phyloP scores from a whole-genome alignment of 192 early-diverging fungal genomes.

The Pilaira anomala region DNA sequence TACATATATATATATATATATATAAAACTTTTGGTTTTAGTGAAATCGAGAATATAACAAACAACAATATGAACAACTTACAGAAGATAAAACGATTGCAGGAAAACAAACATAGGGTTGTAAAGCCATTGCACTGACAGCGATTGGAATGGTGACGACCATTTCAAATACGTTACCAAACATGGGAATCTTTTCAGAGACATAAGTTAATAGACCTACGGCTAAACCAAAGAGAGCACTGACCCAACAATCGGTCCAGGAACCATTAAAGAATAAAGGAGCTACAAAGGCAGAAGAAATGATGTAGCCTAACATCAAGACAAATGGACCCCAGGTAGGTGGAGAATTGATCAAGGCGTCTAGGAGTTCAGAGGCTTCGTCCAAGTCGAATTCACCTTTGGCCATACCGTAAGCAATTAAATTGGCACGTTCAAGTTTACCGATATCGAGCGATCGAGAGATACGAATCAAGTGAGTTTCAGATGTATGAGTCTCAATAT shows the following conservation, averaged over 20 bases:
- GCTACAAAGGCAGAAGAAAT: conserved; percentile 56
- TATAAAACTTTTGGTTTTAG: neutral
- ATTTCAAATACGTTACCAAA: conserved; percentile 74
- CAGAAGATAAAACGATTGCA: conserved; percentile 56
- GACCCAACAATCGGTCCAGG: conserved; percentile 61
- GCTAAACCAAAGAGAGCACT: conserved; percentile 56
- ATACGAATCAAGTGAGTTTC: conserved; percentile 69
- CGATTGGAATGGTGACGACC: conserved; percentile 58
- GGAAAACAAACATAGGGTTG: conserved; percentile 61
- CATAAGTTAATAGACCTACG: conserved; percentile 60
- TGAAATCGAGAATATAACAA: neutral
- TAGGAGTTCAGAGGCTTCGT: conserved; percentile 49
- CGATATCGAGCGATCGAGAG: conserved; percentile 63
- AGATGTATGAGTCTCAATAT: conserved; percentile 70
- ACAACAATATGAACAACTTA: conserved; percentile 9
- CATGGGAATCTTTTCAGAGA: conserved; percentile 59
- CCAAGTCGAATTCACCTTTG: conserved; percentile 49
- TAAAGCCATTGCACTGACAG: conserved; percentile 58
- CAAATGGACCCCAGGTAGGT: conserved; percentile 56
- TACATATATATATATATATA: neutral
- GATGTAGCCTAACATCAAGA: conserved; percentile 47
- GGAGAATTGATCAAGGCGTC: conserved; percentile 58
- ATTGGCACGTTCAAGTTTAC: conserved; percentile 63
- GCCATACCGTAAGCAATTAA: conserved; percentile 52
- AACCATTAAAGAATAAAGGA: conserved; percentile 61